Evolutionary conservation across 805 yeast species (phyloP).

Genomic region (Candida xyloterini): DNA sequence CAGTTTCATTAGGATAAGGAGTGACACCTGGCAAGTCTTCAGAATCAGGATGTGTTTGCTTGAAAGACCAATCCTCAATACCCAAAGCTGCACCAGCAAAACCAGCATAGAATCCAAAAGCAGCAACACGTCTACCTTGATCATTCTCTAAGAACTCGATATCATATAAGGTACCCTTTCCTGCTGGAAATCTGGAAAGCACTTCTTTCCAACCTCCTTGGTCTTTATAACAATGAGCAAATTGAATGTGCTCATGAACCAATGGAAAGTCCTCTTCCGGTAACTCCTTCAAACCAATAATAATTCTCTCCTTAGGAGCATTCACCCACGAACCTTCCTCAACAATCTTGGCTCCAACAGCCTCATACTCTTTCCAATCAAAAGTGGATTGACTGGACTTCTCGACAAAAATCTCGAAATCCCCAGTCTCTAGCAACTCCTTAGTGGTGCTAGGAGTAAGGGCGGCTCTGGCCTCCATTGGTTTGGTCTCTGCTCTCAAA

Average conservation of each 20-base stretch:
- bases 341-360: slow-evolving; percentile 82
- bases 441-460: slow-evolving; percentile 90
- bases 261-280: slow-evolving; percentile 93
- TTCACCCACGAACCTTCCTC: slow-evolving; percentile 90
- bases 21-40: slow-evolving; percentile 74
- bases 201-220: slow-evolving; percentile 98
- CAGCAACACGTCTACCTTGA: slow-evolving; percentile 97
- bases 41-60: slow-evolving; percentile 65
- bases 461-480: slow-evolving; percentile 96
- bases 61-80: slow-evolving; percentile 89
- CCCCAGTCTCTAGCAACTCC: slow-evolving; percentile 76
- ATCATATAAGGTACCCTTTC: slow-evolving; percentile 88
- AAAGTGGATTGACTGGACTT: slow-evolving; percentile 83
- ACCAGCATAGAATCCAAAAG: slow-evolving; percentile 99
- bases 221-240: slow-evolving; percentile 97
- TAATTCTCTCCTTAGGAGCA: slow-evolving; percentile 88
- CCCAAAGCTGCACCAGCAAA: slow-evolving; percentile 99
- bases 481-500: slow-evolving; percentile 95
- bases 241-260: slow-evolving; percentile 94
- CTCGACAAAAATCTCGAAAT: slow-evolving; percentile 82
- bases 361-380: slow-evolving; percentile 66
- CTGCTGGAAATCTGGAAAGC: slow-evolving; percentile 81
- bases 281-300: slow-evolving; percentile 91
- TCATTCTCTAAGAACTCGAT: slow-evolving; percentile 92
- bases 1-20: slow-evolving; percentile 80